These are phyloP conservation scores for Phaeotremella fagi DNA, from an alignment of 768 basidiomycete genomes.

Conservation along the genomic window DNA sequence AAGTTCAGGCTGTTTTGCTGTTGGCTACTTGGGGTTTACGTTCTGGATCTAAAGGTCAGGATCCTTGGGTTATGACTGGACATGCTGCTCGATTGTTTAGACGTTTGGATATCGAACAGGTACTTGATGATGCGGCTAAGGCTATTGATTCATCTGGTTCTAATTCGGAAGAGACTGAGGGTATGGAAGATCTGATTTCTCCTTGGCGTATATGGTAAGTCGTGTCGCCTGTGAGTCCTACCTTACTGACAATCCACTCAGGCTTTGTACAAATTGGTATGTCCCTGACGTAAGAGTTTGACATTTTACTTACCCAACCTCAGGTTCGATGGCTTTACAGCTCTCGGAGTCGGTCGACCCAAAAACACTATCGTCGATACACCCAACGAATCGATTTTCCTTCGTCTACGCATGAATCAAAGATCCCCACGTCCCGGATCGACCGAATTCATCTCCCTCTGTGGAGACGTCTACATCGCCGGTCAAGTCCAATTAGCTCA, in stretches of 20 bases:
- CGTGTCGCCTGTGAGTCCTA: too few relatives aligned
- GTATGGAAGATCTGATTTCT: neutral
- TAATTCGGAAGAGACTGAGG: neutral
- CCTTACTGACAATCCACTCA: too few relatives aligned
- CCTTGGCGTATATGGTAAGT: conserved; percentile 4
- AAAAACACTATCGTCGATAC: conserved; percentile 5
- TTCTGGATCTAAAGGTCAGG: conserved; percentile 1
- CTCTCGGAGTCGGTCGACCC: conserved; percentile 8
- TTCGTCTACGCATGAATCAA: neutral
- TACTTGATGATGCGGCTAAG: neutral
- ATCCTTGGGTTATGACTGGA: conserved; percentile 11
- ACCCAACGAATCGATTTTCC: neutral
- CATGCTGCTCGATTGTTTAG: conserved; percentile 5
- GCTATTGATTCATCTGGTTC: neutral
- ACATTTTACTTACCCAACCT: too few relatives aligned
- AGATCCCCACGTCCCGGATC: neutral
- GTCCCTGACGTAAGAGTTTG: too few relatives aligned
- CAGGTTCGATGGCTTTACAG: conserved; percentile 4
- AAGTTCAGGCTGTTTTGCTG: conserved; percentile 6
- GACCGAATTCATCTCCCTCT: neutral
- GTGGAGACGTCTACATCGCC: conserved; percentile 8
- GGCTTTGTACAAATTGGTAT: too few relatives aligned
- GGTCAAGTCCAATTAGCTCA: conserved; percentile 2
- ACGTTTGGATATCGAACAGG: conserved; percentile 1
- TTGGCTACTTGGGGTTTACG: conserved; percentile 6